Conservation (phyloP, 352 stramenopile genomes). For the Globisporangium nagaii region DNA sequence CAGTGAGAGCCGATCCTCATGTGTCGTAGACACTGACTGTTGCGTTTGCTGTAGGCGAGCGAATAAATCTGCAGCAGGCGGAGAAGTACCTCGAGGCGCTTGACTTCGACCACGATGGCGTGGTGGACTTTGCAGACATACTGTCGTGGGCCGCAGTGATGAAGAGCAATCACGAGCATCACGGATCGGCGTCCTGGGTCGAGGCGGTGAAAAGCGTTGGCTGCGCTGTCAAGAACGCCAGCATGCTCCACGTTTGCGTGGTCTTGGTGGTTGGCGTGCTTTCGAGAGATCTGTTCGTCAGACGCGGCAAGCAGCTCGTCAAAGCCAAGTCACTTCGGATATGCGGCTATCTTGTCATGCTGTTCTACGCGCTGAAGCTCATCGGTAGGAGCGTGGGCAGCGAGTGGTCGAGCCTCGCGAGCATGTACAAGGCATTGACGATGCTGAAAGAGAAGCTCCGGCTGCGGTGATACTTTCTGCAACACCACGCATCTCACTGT, state of each 20-base stretch:
- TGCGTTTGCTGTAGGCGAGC: constrained; percentile 29
- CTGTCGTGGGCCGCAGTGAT: constrained; percentile 72
- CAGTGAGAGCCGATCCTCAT: background rate
- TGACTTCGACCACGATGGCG: constrained; percentile 67
- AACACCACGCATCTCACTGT: background rate
- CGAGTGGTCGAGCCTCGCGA: background rate
- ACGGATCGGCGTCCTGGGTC: background rate
- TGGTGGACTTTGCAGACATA: constrained; percentile 74
- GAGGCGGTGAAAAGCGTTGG: background rate
- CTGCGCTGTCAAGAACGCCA: constrained; percentile 6
- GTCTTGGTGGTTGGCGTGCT: constrained; percentile 20
- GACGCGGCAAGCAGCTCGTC: background rate
- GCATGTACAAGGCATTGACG: background rate
- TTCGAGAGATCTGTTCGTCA: constrained; percentile 4
- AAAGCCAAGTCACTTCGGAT: constrained; percentile 8
- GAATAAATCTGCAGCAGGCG: constrained; percentile 40
- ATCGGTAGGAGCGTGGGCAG: background rate
- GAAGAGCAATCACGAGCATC: constrained; percentile 49
- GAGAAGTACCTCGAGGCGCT: constrained; percentile 61
- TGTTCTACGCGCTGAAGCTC: constrained; percentile 25
- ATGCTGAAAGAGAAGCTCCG: background rate
- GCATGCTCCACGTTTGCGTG: constrained; percentile 20
- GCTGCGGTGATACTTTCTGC: background rate
- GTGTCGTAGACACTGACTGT: background rate
- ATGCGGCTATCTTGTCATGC: constrained; percentile 1